Base-by-base conservation (phyloP, 129 eudicot species). In the Tagetes patula region DNA sequence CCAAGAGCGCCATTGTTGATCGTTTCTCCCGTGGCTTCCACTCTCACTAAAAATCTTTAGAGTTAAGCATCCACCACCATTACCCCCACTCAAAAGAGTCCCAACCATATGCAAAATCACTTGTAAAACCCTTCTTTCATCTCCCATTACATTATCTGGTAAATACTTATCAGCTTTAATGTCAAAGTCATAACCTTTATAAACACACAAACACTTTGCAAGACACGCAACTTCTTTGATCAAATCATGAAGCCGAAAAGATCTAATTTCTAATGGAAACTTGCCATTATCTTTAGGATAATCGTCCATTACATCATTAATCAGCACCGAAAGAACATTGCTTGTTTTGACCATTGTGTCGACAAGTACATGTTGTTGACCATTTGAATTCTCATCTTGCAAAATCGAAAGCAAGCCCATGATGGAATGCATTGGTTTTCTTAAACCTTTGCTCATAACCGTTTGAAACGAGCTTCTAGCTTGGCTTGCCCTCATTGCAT, bases 51-150 rank as follows among this genome's bases (percentile, higher is more conserved):
- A 73, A 42, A 80, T 86, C 50, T 78, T 74, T 42, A 89, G 58
- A 1, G 68, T 83, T 46, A 89, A 76, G 71, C 75, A 72, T 67
- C 96, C 96, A 42, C 89, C 89, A 11, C 85, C 85, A 75, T 54
- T 76, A 37, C 83, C 77, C 33, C 85, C 72, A 59, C 78, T 83
- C 77, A 89, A 78, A 31, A 87, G 76, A 79, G 81, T 87, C 10
- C 93, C 88, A 55, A 89, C 87, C 93, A 89, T 89, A 65, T 87
- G 96, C 81, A 89, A 79, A 31, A 89, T 79, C 53, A 87, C 96
- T 82, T 89, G 96, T 76, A 87, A 71, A 52, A 89, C 76, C 32
- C 96, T 74, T 36, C 92, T 73, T 75, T 89, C 96, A 14, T 89
- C 92, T 8, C 96, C 96, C 82, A 87, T 72, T 6, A 89, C 88